Percentiles rank a stretch among this genome's conserved stretches.
Evolutionary conservation across 805 yeast genomes (phyloP).

Genomic region (Lipomyces oligophaga): DNA sequence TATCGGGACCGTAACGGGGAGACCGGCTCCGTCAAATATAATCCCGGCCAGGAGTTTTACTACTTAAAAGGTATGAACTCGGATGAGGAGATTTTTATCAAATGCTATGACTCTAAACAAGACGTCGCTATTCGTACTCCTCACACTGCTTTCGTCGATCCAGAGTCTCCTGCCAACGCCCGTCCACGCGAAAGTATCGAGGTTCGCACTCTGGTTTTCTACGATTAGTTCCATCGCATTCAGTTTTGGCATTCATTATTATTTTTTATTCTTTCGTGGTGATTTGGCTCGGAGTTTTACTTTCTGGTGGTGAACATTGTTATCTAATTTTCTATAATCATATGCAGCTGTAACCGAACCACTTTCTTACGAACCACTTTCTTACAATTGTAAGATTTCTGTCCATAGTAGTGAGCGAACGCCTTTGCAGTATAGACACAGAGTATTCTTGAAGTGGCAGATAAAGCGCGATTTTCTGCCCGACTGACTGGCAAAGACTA

Average conservation of each 20-base stretch:
- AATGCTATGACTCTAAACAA: slow-evolving; percentile 29
- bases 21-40: slow-evolving; percentile 27
- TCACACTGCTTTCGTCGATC: slow-evolving; percentile 31
- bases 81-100: slow-evolving; percentile 27
- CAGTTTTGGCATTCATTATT: neutral
- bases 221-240: slow-evolving; percentile 2
- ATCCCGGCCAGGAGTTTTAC: slow-evolving; percentile 28
- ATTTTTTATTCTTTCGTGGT: neutral
- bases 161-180: slow-evolving; percentile 27
- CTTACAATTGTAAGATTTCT: too few species aligned
- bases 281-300: neutral
- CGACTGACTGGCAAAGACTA: too few species aligned
- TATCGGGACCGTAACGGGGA: slow-evolving; percentile 30
- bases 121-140: slow-evolving; percentile 31
- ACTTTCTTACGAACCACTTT: neutral
- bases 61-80: slow-evolving; percentile 25
- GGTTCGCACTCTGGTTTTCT: slow-evolving; percentile 30
- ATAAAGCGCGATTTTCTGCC: too few species aligned
- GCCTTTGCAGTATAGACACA: too few species aligned
- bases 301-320: too few species aligned
- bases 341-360: too few species aligned
- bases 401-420: too few species aligned
- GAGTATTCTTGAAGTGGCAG: too few species aligned
- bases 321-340: too few species aligned
- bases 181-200: slow-evolving; percentile 31